Conservation (phyloP, 768 basidiomycete genomes). For the Podaxis sp. region DNA sequence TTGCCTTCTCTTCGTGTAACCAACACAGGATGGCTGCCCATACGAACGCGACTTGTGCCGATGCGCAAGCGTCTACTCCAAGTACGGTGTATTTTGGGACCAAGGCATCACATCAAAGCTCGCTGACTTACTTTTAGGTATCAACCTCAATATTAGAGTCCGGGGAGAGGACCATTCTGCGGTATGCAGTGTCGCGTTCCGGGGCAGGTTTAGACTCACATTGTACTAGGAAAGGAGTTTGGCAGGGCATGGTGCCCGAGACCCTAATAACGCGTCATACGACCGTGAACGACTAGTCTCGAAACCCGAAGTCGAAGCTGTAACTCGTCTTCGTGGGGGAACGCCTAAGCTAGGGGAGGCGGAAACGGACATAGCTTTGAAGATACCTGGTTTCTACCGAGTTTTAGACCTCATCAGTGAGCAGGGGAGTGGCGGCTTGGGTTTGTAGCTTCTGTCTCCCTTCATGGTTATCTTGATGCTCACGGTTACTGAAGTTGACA, state of each 20-base stretch:
- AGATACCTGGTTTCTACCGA: conserved; percentile 3
- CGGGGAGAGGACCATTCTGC: neutral
- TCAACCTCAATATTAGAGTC: neutral
- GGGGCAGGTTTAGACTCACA: neutral
- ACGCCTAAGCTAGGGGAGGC: neutral
- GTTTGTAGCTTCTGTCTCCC: conserved; percentile 25
- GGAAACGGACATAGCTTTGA: neutral
- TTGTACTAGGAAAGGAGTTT: neutral
- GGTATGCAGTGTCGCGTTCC: neutral
- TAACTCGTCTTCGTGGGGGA: neutral
- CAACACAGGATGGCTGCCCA: neutral
- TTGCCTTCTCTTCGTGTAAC: neutral
- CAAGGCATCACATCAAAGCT: neutral
- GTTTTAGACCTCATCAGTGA: conserved; percentile 20
- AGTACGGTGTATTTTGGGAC: neutral
- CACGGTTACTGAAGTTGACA: conserved; percentile 43
- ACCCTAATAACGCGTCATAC: neutral
- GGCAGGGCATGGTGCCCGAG: neutral
- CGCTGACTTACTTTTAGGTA: neutral
- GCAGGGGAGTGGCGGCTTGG: conserved; percentile 33
- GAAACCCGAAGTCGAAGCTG: neutral
- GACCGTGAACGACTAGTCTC: neutral
- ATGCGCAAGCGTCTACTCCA: neutral
- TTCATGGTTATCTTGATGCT: neutral
- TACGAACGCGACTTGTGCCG: neutral